Base-by-base conservation (phyloP, 2,329 filamentous ascomycete genomes). In the Albophoma yamanashiensis region DNA sequence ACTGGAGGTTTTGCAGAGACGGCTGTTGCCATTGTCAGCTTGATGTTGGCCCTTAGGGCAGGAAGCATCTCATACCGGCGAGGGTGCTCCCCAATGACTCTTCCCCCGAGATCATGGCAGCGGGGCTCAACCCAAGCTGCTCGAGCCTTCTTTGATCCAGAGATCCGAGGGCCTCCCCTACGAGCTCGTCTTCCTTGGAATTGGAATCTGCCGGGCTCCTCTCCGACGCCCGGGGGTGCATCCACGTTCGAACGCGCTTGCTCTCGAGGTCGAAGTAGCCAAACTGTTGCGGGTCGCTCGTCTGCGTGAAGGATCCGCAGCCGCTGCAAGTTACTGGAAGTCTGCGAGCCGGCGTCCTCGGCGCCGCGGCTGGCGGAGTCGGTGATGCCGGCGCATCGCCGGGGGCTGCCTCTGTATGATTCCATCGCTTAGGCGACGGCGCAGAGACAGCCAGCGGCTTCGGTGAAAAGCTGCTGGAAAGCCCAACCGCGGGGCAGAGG, bases 221-320 rank as follows among this genome's bases (percentile, higher is more conserved):
- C 17, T 64, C 63, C 14, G 63, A 60, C 43, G 58, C 59, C 36
- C 61, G 61, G 1, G 69, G 66, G 9, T 70, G 62, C n/a, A 75
- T 62, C 67, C 80, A 87, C 40, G 72, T 74, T 64, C 70, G 76
- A 4, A 86, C 78, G 2, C 78, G 75, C 65, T 76, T 84, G 63
- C 82, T 79, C 42, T 69, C 70, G 36, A 81, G 60, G 61, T 82
- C 76, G 67, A 79, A 88, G 70, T 82, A 87, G 4, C 83, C 83
- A 7, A 86, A 75, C 61, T 80, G 74, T 36, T 79, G 70, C 1
- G 80, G 70, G 22, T 81, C 71, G 0, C 70, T 69, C 0, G 79
- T 84, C 69, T 89, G 86, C 55, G 83, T 78, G 65, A 87, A 78
- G 17, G 86, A 85, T 53, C 86, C 86, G 68, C 86, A 89, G 42